Evolutionary conservation across 179 eudicot species (phyloP), one percentile per base, ranked within the genome.

Genomic region (Actinidia arguta): DNA sequence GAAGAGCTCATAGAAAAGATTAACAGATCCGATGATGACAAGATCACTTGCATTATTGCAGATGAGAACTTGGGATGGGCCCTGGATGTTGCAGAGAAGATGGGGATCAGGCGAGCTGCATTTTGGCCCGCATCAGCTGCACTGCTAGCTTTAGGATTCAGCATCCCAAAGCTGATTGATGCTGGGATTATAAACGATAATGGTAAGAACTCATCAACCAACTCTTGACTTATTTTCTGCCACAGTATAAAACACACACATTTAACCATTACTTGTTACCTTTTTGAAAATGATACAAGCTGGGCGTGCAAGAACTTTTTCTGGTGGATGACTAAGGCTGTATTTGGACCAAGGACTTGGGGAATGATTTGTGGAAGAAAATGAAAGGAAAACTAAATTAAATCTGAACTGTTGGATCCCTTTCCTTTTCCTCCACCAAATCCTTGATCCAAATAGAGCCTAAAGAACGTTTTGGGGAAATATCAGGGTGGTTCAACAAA

Each of bases 81-180:
- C 14, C 27, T 84, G 46, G 75, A 84, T 78, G 83, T 88, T 59
- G 86, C 86, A 3, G 76, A 70, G 77, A 87, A 82, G 75, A 56
- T 85, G 83, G 18, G 59, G 27, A 73, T 86, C 58, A 79, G 47
- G 51, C 18, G 72, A 56, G 91, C 82, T 6, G 82, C 84, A 6
- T 85, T 86, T 44, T 83, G 74, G 61, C 83, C 92, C 18, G 86
- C 88, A 3, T 48, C 89, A 68, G 82, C 85, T 17, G 89, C 83
- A 6, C 1, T 62, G 44, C 56, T 81, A 56, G 88, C 64, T 9
- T 63, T 83, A 64, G 8, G n/a, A n/a, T 69, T 81, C 75, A 78
- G 76, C 78, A 39, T 81, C 13, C 86, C 80, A 2, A 76, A 79
- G 44, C 78, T 90, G 55, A 52, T 88, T 18, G 81, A 79, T 10